Base-by-base conservation (phyloP, 139 green algal genomes). In the Chlamydomonas asymmetrica region DNA sequence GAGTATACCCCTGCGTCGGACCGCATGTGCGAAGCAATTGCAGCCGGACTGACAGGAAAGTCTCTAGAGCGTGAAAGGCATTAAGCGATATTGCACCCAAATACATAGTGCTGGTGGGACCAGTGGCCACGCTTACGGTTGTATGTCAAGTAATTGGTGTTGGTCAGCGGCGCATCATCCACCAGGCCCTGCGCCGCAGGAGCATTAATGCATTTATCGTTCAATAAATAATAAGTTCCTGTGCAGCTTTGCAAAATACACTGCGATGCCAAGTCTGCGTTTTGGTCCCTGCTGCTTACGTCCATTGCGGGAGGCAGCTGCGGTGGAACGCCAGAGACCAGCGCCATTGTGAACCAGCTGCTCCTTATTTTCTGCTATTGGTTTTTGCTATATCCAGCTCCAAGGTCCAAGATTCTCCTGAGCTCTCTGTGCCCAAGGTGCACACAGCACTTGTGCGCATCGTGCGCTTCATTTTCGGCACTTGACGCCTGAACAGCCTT, bases 161-260 rank as follows among this genome's bases (percentile, higher is more conserved):
- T 87, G 34, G 59, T 23, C 35, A 87, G 60, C 57, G 73, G 48
- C 5, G 78, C 48, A 27, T 87, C 82, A 40, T 82, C 73, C 63
- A 87, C 82, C 25, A 87, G 49, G 27, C 74, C 78, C 82, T 87
- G 73, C 39, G 61, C n/a, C 2, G 57, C 43, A 37, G 34, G n/a
- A 63, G 48, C 32, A 22, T 60, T 72, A 39, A 25, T 60, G 32
- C 56, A 38, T 9, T 32, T 22, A 38, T 23, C 32, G 60, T 40
- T 45, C 32, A 66, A 10, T 32, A 18, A 66, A 39, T 7, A 43
- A 31, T 25, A 22, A 34, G 22, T 66, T 48, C n/a, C 31, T 20
- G 29, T 43, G 43, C 9, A 18, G 8, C 22, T 8, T 40, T 48
- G n/a, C 20, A 8, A 40, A 66, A 7, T 8, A 6, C 29, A 8